Percentiles rank a stretch among this genome's conserved stretches.
Conservation (phyloP, 2,329 filamentous ascomycete species). For the Alternaria gansuensis region DNA sequence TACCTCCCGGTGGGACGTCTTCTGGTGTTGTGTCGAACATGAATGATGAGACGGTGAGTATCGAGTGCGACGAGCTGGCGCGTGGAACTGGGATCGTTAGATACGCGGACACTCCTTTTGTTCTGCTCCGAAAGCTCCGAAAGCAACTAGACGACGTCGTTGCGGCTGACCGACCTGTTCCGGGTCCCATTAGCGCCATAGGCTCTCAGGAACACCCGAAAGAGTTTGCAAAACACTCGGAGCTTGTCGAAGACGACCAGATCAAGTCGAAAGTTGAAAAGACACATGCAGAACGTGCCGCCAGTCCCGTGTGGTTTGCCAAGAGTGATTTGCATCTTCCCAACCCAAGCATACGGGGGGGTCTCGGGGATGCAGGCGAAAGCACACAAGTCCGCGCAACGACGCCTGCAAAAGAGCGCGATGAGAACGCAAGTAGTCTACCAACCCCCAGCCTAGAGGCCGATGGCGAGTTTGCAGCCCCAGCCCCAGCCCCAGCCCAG, state of each 20-base stretch:
- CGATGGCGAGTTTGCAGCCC: not conserved
- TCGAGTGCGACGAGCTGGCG: not conserved
- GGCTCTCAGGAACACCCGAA: not conserved
- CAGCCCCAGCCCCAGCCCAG: constrained; percentile 6
- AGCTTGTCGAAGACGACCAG: constrained; percentile 19
- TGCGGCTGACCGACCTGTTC: not conserved
- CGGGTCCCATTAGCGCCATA: not conserved
- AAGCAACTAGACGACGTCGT: not conserved
- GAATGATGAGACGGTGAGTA: not conserved
- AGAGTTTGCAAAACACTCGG: not conserved
- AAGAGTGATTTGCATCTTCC: constrained; percentile 26
- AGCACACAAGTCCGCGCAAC: not conserved
- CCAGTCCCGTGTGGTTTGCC: constrained; percentile 22
- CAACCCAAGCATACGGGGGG: not conserved
- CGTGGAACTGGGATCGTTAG: not conserved
- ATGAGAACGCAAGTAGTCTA: not conserved
- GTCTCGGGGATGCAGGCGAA: constrained; percentile 3
- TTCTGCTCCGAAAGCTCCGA: not conserved
- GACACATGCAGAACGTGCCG: constrained; percentile 9
- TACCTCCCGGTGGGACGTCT: constrained; percentile 26
- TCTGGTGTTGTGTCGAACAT: constrained; percentile 14
- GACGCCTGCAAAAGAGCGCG: constrained; percentile 5
- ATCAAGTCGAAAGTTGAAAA: constrained; percentile 1
- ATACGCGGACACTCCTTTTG: constrained; percentile 4
- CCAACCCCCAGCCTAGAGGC: constrained; percentile 5